Conservation (phyloP, 768 basidiomycete genomes). For the Leccinum incarnatum region DNA sequence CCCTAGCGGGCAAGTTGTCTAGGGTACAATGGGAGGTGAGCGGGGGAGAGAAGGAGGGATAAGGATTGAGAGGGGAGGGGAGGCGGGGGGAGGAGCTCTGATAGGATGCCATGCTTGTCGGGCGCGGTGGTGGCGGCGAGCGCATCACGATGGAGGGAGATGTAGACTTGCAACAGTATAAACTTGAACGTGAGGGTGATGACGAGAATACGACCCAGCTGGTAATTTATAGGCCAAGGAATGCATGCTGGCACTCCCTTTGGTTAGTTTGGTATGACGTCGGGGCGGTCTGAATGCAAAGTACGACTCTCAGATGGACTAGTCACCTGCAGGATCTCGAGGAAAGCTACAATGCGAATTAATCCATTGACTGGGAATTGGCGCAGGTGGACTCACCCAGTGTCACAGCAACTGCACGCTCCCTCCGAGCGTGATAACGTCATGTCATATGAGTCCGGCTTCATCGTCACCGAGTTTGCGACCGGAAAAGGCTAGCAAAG, state of each 20-base stretch:
- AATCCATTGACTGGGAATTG: too few relatives aligned
- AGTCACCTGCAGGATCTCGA: not conserved
- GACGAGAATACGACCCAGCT: conserved; percentile 5
- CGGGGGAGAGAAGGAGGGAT: conserved; percentile 8
- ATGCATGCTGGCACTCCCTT: not conserved
- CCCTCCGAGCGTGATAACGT: not conserved
- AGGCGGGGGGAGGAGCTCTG: conserved; percentile 16
- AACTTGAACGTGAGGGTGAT: not conserved
- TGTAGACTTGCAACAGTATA: not conserved
- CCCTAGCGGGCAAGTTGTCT: conserved; percentile 8
- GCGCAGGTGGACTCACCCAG: not conserved
- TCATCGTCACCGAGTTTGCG: too few relatives aligned
- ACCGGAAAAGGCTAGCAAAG: not conserved
- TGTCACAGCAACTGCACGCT: not conserved
- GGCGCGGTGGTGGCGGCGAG: conserved; percentile 13
- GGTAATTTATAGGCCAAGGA: conserved; percentile 15
- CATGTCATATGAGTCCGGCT: not conserved
- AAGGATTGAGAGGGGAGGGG: conserved; percentile 27
- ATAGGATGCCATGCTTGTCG: conserved; percentile 3
- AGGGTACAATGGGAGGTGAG: not conserved
- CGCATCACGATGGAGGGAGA: not conserved
- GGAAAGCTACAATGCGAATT: too few relatives aligned
- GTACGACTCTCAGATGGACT: not conserved
- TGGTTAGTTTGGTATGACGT: conserved; percentile 11
- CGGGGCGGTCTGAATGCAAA: conserved; percentile 5